phyloP scores from a whole-genome alignment of 495 filamentous ascomycete genomes.

The Neurospora sp. region DNA sequence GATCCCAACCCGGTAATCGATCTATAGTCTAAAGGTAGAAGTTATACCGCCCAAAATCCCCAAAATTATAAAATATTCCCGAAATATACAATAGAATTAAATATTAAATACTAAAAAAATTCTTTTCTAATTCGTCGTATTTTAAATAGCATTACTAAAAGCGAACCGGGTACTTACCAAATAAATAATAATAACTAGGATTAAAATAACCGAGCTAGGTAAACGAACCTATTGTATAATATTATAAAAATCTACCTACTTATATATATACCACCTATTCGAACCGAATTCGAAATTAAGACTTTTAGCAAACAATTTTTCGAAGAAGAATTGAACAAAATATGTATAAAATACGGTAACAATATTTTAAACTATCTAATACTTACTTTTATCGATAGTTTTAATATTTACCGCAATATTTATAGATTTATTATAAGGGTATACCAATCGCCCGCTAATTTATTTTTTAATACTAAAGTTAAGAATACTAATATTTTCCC shows the following conservation, averaged over 20 bases:
- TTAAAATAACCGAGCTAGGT: no score
- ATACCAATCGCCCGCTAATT: not conserved
- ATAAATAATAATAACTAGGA: not conserved
- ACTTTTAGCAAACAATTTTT: not conserved
- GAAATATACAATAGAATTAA: not conserved
- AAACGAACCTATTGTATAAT: no score
- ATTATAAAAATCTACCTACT: not conserved
- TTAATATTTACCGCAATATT: not conserved
- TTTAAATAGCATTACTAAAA: not conserved
- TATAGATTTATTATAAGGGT: not conserved
- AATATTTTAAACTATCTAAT: not conserved
- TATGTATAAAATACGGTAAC: not conserved
- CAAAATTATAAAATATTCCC: not conserved
- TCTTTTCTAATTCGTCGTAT: not conserved
- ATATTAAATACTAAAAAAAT: not conserved
- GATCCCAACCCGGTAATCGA: not conserved
- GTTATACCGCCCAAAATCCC: not conserved
- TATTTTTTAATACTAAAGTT: not conserved
- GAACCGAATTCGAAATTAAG: not conserved
- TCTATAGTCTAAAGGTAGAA: not conserved
- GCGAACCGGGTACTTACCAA: not conserved
- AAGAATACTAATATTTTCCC: not conserved
- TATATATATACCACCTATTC: not conserved
- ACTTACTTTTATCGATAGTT: not conserved
- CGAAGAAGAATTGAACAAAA: not conserved